Percentiles rank a stretch among this genome's conserved stretches.
Evolutionary conservation across 2,329 filamentous ascomycete genomes (phyloP).

Genomic region (Colletotrichum costaricense): DNA sequence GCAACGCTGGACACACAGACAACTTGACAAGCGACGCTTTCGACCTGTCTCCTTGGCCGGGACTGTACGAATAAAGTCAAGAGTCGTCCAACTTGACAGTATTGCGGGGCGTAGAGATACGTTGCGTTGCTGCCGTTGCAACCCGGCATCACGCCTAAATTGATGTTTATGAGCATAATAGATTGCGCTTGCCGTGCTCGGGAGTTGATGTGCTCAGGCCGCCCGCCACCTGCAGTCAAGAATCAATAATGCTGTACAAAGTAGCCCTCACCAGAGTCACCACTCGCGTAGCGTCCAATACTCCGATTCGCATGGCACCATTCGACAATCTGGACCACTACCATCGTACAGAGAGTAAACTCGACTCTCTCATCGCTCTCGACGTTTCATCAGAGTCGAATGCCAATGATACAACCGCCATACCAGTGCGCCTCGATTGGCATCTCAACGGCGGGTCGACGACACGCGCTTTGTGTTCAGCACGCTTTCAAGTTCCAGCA

Average conservation of each 20-base stretch:
- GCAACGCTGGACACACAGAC: no score
- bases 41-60: no score
- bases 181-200: constrained; percentile 14
- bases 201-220: constrained; percentile 19
- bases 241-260: constrained; percentile 9
- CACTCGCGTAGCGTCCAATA: background rate
- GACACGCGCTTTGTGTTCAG: background rate
- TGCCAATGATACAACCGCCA: background rate
- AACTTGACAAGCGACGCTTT: no score
- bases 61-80: no score
- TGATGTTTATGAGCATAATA: constrained; percentile 9
- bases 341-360: background rate
- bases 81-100: background rate
- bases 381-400: background rate
- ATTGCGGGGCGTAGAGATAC: background rate
- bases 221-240: constrained; percentile 1
- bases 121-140: background rate
- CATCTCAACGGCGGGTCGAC: background rate
- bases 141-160: constrained; percentile 3
- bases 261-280: background rate
- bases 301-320: background rate
- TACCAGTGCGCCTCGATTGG: background rate
- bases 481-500: background rate
- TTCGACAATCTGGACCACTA: background rate
- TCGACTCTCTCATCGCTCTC: background rate